These are phyloP conservation scores for Eleusine indica DNA, from an alignment of 176 grass and related monocot species.

Conservation along the genomic window DNA sequence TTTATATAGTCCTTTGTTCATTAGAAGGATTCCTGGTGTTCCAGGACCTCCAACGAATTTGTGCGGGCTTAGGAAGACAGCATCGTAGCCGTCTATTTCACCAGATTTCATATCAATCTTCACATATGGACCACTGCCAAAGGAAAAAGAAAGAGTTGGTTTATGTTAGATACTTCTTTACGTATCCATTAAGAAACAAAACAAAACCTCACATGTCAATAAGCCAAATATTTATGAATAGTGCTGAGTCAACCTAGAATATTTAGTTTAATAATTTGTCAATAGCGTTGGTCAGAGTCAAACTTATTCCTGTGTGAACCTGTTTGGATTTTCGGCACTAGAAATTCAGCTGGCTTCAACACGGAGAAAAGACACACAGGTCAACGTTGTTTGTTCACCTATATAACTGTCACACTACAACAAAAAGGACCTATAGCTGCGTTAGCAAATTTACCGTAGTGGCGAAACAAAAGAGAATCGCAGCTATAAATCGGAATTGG, in stretches of 20 bases:
- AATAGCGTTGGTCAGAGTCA: neutral
- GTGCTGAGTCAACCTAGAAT: neutral
- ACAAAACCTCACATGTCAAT: neutral
- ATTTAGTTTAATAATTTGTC: neutral
- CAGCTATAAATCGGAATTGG: too few relatives aligned
- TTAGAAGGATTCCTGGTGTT: constrained; percentile 68
- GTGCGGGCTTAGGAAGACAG: constrained; percentile 69
- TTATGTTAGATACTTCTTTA: neutral
- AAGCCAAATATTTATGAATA: neutral
- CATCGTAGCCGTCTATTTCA: constrained; percentile 70
- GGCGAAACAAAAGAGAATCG: too few relatives aligned
- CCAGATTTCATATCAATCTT: constrained; percentile 78
- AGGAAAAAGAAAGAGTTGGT: neutral
- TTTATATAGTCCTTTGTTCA: constrained; percentile 67
- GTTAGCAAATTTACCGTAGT: too few relatives aligned
- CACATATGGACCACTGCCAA: constrained; percentile 67
- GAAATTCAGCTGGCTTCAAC: constrained; percentile 17
- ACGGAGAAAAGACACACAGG: constrained; percentile 2
- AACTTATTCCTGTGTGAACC: neutral
- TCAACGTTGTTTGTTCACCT: neutral
- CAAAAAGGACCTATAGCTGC: too few relatives aligned
- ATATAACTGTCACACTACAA: neutral
- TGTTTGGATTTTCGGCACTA: neutral
- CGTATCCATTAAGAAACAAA: neutral
- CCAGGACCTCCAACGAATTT: constrained; percentile 75